Evolutionary conservation across 2,329 filamentous ascomycete species (phyloP).

Genomic region (Sclerotinia trifoliorum): DNA sequence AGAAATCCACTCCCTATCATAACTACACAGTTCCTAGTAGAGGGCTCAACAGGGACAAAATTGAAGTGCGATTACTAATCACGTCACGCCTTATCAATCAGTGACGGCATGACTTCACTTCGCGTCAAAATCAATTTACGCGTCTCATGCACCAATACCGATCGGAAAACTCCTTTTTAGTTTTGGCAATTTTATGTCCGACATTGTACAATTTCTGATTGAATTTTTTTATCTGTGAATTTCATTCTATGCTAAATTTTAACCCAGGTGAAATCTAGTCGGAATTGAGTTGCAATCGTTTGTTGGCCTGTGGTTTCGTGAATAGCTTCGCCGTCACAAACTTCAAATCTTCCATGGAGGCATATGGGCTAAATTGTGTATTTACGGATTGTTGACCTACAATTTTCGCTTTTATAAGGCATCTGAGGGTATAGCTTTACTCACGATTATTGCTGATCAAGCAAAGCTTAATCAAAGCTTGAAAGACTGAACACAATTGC

Average conservation of each 20-base stretch:
- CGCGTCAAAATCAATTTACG: conserved; percentile 21
- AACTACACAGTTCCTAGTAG: background rate
- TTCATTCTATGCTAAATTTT: background rate
- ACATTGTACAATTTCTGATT: background rate
- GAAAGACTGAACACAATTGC: background rate
- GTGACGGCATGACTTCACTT: conserved; percentile 19
- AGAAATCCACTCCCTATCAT: too few species aligned
- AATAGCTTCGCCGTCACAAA: background rate
- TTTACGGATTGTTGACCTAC: background rate
- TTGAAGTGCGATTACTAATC: background rate
- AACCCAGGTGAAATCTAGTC: background rate
- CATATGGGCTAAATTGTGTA: too few species aligned
- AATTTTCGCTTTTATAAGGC: background rate
- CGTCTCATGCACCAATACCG: conserved; percentile 4
- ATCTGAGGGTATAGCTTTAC: background rate
- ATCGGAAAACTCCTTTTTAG: background rate
- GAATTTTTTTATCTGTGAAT: background rate
- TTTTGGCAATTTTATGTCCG: background rate
- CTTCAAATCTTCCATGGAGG: background rate
- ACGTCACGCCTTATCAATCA: conserved; percentile 6
- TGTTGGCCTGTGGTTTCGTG: background rate
- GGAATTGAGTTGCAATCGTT: background rate
- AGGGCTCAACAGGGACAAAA: background rate
- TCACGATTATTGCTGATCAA: background rate
- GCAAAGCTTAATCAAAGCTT: too few species aligned